Percentiles rank a stretch among this genome's conserved stretches.
Evolutionary conservation across 2,329 filamentous ascomycete genomes (phyloP).

Genomic region (Xylaria sp.): DNA sequence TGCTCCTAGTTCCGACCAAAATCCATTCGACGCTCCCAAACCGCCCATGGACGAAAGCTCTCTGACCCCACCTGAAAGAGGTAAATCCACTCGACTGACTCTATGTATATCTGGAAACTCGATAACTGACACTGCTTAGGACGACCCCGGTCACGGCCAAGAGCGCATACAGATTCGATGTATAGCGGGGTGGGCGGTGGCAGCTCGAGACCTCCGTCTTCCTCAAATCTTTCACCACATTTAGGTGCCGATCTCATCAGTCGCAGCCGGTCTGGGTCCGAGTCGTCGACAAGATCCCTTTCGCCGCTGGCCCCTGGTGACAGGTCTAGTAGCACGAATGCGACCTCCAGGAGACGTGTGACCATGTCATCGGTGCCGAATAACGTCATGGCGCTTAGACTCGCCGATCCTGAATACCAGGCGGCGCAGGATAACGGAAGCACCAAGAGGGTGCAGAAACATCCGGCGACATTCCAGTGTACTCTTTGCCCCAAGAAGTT

Average conservation of each 20-base stretch:
- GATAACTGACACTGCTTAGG: slow-evolving; percentile 34
- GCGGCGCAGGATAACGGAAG: slow-evolving; percentile 56
- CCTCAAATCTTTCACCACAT: slow-evolving; percentile 46
- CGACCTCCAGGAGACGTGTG: slow-evolving; percentile 49
- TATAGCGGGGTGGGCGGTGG: slow-evolving; percentile 41
- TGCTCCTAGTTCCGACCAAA: slow-evolving; percentile 66
- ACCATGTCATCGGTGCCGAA: slow-evolving; percentile 60
- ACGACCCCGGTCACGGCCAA: slow-evolving; percentile 45
- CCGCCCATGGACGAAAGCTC: slow-evolving; percentile 67
- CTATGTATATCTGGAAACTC: slow-evolving; percentile 3
- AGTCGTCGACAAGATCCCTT: slow-evolving; percentile 38
- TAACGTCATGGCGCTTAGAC: slow-evolving; percentile 72
- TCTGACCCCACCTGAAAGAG: slow-evolving; percentile 72
- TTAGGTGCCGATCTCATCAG: slow-evolving; percentile 41
- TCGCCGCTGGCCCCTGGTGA: slow-evolving; percentile 58
- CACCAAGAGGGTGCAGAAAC: slow-evolving; percentile 86
- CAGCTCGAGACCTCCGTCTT: slow-evolving; percentile 37
- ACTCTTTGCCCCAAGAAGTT: slow-evolving; percentile 90
- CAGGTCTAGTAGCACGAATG: slow-evolving; percentile 42
- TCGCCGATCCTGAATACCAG: slow-evolving; percentile 83
- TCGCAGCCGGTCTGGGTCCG: slow-evolving; percentile 40
- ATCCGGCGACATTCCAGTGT: slow-evolving; percentile 96
- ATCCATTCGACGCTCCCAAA: slow-evolving; percentile 62
- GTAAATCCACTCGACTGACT: slow-evolving; percentile 36
- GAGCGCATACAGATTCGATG: slow-evolving; percentile 57